These are phyloP conservation scores for Aspergillus luchuensis DNA, from an alignment of 2,329 filamentous ascomycete genomes.

Conservation along the genomic window DNA sequence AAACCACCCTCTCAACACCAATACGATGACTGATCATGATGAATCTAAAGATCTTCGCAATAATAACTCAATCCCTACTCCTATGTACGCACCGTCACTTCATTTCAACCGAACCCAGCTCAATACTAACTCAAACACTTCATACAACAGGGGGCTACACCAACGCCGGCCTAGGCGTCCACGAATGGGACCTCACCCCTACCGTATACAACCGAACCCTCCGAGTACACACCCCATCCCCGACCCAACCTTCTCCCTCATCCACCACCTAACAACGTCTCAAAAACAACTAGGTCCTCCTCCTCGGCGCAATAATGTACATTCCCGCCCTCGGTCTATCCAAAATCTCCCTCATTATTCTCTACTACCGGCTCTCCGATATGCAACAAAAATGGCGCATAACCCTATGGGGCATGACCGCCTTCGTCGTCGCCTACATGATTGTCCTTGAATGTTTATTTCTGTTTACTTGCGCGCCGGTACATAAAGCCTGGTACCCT, in stretches of 20 bases:
- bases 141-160: not conserved
- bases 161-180: not conserved
- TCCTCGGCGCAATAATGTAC: conserved; percentile 3
- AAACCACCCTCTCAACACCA: not conserved
- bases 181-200: not conserved
- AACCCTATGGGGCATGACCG: conserved; percentile 1
- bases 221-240: not conserved
- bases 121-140: not conserved
- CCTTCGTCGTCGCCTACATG: conserved; percentile 1
- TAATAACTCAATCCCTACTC: not conserved
- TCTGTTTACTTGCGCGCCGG: not conserved
- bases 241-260: too few relatives aligned
- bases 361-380: conserved; percentile 9
- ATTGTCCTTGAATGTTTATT: conserved; percentile 1
- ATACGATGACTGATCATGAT: not conserved
- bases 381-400: conserved; percentile 3
- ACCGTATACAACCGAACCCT: not conserved
- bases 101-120: not conserved
- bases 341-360: conserved; percentile 7
- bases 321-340: conserved; percentile 4
- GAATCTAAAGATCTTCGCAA: not conserved
- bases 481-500: not conserved
- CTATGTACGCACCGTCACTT: not conserved
- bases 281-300: not conserved
- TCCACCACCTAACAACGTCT: not conserved